Conservation (phyloP, 2,329 filamentous ascomycete species). For the Diaporthe citriasiana region DNA sequence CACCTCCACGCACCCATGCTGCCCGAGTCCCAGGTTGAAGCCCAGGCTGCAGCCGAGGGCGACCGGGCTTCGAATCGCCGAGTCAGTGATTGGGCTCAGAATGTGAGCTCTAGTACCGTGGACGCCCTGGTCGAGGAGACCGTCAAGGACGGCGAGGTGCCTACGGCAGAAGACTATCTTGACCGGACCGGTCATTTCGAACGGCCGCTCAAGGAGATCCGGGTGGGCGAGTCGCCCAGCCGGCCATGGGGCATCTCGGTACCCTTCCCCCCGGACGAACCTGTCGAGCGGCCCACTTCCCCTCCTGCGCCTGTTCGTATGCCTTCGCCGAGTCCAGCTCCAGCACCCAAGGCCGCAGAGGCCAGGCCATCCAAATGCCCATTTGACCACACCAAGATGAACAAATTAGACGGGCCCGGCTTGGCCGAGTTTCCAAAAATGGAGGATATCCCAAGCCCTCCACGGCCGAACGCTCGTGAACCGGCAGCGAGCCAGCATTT, state of each 20-base stretch:
- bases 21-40: constrained; percentile 59
- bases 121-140: constrained; percentile 48
- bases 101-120: constrained; percentile 71
- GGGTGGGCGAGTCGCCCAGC: constrained; percentile 94
- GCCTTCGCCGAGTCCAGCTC: constrained; percentile 54
- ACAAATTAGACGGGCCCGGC: constrained; percentile 36
- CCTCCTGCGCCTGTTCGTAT: constrained; percentile 70
- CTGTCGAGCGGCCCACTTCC: constrained; percentile 67
- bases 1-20: constrained; percentile 91
- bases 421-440: constrained; percentile 40
- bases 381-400: constrained; percentile 59
- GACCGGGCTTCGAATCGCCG: constrained; percentile 74
- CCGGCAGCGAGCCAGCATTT: constrained; percentile 38
- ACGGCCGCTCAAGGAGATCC: constrained; percentile 85
- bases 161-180: constrained; percentile 63
- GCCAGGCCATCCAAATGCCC: constrained; percentile 66
- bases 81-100: constrained; percentile 89
- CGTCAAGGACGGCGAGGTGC: constrained; percentile 55
- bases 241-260: constrained; percentile 93
- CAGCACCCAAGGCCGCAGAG: constrained; percentile 37
- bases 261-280: constrained; percentile 52
- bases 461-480: constrained; percentile 19
- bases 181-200: constrained; percentile 84
- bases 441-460: constrained; percentile 42
- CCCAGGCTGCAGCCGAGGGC: constrained; percentile 44